Evolutionary conservation across 306 rosid species (phyloP).

Genomic region (Lathyrus aphaca): DNA sequence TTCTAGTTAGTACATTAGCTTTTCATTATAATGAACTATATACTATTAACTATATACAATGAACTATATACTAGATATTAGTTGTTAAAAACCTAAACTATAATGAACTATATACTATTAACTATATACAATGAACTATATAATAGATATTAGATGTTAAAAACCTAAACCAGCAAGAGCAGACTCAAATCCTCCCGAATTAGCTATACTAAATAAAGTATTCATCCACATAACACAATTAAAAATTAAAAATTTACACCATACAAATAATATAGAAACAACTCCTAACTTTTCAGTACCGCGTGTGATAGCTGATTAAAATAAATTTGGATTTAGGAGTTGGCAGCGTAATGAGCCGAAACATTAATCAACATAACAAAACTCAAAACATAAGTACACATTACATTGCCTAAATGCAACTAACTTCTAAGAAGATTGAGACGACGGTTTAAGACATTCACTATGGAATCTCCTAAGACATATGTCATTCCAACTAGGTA

Average conservation of each 20-base stretch:
- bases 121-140: not conserved
- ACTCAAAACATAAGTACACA: constrained; percentile 31
- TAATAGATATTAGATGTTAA: not conserved
- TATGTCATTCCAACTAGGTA: constrained; percentile 87
- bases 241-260: no score
- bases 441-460: constrained; percentile 85
- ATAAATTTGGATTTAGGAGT: constrained; percentile 27
- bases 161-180: no score
- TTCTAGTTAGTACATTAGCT: no score
- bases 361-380: constrained; percentile 21
- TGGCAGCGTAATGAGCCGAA: constrained; percentile 19
- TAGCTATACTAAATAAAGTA: no score
- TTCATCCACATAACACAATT: no score
- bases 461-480: constrained; percentile 94
- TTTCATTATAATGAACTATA: no score
- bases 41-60: no score
- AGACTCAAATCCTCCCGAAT: no score
- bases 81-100: not conserved
- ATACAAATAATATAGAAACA: no score
- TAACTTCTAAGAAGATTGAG: constrained; percentile 57
- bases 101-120: no score
- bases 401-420: constrained; percentile 15
- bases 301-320: not conserved
- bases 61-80: not conserved
- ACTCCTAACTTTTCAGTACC: no score